Base-by-base conservation (phyloP, 331 rosid species). In the Rhamnella rubrinervis region DNA sequence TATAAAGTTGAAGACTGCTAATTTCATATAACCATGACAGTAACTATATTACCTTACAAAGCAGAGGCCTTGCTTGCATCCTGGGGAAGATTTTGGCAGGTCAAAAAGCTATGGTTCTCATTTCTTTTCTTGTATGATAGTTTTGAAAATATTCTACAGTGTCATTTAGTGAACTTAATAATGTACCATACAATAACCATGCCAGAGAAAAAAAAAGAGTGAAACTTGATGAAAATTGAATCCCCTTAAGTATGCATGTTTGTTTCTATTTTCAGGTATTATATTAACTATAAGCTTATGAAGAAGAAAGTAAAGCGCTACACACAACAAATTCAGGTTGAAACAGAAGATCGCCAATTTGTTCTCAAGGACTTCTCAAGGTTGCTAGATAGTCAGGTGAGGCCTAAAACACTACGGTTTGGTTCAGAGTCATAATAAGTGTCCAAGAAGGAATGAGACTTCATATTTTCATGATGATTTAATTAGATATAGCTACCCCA, bases 321-420 rank as follows among this genome's bases (percentile, higher is more conserved):
- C 25, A 65, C 50, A 9, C 80, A 80, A 53, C 82, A 83, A 67
- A 71, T 80, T 58, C 78, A 80, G 64, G 70, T 77, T 15, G 73
- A 78, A 70, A 65, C 70, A 46, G 73, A 83, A 20, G 53, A 73
- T 47, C 78, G 5, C 23, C 63, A 62, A 37, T 21, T 17, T 59
- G 76, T 83, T 72, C 82, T 83, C 40, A 58, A 70, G 61, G 87
- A 83, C 82, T 83, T 83, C 71, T 83, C 85, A 14, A 80, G 73
- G 68, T 59, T 83, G 67, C 67, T 83, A 35, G 87, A 83, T 59
- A 40, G 61, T 55, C 80, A 83, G 82, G 87, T 79, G 73, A 69
- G 16, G 40, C 3, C n/a, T 56, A 41, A 68, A 5, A 37, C 46
- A 28, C 20, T 6, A 26, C 44, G 73, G 9, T 26, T 26, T 8